phyloP scores from a whole-genome alignment of 106 monocot species.

The Phalaenopsis equestris region DNA sequence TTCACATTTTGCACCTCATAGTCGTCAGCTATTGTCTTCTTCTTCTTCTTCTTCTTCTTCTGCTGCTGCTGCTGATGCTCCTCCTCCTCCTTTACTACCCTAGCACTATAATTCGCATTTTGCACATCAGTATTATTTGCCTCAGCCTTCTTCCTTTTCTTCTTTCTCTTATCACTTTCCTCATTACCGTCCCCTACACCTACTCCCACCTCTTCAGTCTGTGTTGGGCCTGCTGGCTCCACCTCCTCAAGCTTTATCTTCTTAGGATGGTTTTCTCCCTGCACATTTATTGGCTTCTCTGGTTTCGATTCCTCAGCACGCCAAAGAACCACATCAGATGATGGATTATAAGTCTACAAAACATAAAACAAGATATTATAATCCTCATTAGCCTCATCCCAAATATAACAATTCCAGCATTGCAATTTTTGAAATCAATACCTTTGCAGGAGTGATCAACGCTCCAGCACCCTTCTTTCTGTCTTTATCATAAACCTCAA shows the following conservation, averaged over 20 bases:
- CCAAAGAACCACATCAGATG: constrained; percentile 44
- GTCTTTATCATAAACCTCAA: constrained; percentile 86
- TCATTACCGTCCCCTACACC: constrained; percentile 12
- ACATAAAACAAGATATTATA: not conserved
- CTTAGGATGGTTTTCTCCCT: constrained; percentile 15
- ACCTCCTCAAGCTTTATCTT: constrained; percentile 36
- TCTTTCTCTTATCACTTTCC: constrained; percentile 19
- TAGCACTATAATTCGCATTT: not conserved
- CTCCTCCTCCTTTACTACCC: constrained; percentile 4
- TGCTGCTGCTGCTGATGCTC: not conserved
- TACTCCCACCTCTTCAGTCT: not conserved
- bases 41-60: too few relatives aligned
- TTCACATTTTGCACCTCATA: not conserved
- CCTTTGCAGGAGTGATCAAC: constrained; percentile 79
- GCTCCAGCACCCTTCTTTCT: constrained; percentile 84
- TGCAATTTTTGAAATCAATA: constrained; percentile 10
- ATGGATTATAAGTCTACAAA: constrained; percentile 58
- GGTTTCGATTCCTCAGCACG: constrained; percentile 1
- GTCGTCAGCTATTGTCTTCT: too few relatives aligned
- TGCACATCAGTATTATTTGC: constrained; percentile 10
- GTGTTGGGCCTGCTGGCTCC: not conserved
- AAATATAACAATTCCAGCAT: not conserved
- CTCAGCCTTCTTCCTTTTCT: constrained; percentile 24
- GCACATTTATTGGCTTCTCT: constrained; percentile 2
- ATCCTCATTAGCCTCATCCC: not conserved